Evolutionary conservation across 108 stramenopile species (phyloP).

Genomic region (Pinguiococcus pyrenoidosus): DNA sequence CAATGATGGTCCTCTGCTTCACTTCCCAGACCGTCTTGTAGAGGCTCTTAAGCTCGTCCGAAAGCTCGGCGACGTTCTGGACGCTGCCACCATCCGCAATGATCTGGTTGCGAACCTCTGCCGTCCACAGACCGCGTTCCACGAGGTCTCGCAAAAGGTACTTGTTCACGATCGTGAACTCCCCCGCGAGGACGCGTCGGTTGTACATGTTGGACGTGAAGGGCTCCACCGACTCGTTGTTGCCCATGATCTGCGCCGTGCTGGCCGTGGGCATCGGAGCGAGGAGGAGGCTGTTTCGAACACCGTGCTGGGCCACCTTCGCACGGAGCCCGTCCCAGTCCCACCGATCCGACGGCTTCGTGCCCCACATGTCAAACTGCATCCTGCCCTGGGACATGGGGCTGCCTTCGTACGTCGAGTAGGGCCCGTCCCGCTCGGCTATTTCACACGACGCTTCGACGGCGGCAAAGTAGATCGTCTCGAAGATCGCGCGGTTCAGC

Average conservation of each 20-base stretch:
- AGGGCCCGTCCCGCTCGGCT: constrained; percentile 63
- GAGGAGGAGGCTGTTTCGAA: constrained; percentile 76
- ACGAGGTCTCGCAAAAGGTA: constrained; percentile 84
- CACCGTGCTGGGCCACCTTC: constrained; percentile 53
- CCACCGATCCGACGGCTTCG: constrained; percentile 45
- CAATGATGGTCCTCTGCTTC: constrained; percentile 67
- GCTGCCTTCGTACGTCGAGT: constrained; percentile 71
- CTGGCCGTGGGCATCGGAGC: constrained; percentile 99
- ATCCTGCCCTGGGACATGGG: constrained; percentile 76
- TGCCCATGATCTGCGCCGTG: constrained; percentile 88
- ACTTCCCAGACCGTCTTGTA: constrained; percentile 99
- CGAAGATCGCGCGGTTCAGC: constrained; percentile 83
- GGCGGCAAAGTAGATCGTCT: constrained; percentile 87
- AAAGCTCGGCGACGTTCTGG: constrained; percentile 31
- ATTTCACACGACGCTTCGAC: constrained; percentile 82
- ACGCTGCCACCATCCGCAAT: constrained; percentile 71
- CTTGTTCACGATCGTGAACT: constrained; percentile 85
- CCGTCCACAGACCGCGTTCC: constrained; percentile 83
- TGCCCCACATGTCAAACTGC: constrained; percentile 84
- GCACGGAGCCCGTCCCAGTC: constrained; percentile 68
- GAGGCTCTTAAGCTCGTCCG: constrained; percentile 58
- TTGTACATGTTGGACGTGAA: constrained; percentile 91
- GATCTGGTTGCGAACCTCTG: constrained; percentile 69
- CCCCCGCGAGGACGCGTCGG: constrained; percentile 86
- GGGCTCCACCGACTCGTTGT: constrained; percentile 94